Base-by-base conservation (phyloP, 495 filamentous ascomycete species). In the Tuber microsphaerosporum region DNA sequence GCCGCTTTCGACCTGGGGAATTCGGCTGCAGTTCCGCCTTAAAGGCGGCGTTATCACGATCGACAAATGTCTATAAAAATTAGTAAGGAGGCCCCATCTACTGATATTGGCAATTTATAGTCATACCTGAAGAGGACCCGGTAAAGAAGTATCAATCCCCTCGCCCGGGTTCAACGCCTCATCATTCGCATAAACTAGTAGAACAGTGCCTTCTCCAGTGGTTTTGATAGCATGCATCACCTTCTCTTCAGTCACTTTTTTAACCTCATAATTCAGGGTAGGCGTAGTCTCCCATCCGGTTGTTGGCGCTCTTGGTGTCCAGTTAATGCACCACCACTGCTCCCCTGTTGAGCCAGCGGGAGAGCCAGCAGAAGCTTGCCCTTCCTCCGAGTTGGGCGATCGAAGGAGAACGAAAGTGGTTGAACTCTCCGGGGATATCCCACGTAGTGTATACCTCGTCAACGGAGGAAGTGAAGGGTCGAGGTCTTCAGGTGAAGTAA, bases 301-400 rank as follows among this genome's bases (percentile, higher is more conserved):
- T 46, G 69, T 69, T 71, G 81, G 61, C 16, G 81, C 43, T 31
- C 75, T 82, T 31, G 75, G 43, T 19, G 72, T 70, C 79, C 79
- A 81, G 34, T 42, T 71, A 19, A 85, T 79, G 74, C 81, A 79
- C 84, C 84, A 85, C 84, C 84, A 85, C 76, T 85, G 84, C 69
- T 85, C 84, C 6, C n/a, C 20, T n/a, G 61, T 45, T 44, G 31
- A 51, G 42, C 48, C 46, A 14, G 70, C 17, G 17, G 71, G 31
- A 10, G 56, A 48, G 42, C 72, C 73, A 45, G 69, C 71, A 71
- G 78, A 77, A 19, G 70, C 69, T 22, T 78, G 76, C 16, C 83
- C 17, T 74, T 80, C 82, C 46, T 77, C 76, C 22, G 80, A 43
- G 73, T 78, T 76, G 26, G 75, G 46, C 65, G 73, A 71, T 56